phyloP scores from a whole-genome alignment of 176 grass and related monocot species.

The Saccharum officinarum region DNA sequence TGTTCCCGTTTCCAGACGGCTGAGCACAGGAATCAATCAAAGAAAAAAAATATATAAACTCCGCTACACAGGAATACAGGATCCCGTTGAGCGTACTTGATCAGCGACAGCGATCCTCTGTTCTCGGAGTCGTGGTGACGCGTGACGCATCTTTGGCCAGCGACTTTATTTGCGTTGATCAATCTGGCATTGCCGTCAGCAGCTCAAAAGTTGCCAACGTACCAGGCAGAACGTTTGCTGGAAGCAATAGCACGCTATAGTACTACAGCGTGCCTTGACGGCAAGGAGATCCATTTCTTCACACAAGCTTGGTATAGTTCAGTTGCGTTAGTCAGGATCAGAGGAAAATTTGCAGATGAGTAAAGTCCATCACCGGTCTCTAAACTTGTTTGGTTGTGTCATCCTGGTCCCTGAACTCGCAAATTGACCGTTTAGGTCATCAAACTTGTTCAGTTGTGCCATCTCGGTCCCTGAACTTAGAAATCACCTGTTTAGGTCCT shows the following conservation, averaged over 20 bases:
- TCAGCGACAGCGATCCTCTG: neutral
- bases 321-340: neutral
- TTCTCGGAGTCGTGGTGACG: neutral
- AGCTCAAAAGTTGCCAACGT: neutral
- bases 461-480: no score
- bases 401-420: no score
- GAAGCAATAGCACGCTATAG: neutral
- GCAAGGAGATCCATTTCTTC: conserved; percentile 4
- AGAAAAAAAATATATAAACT: no score
- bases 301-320: neutral
- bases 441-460: no score
- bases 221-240: neutral
- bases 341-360: neutral
- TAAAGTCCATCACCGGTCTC: no score
- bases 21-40: no score
- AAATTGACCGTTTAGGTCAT: no score
- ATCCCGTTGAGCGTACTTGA: neutral
- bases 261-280: neutral
- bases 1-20: no score
- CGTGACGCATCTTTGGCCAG: neutral
- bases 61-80: neutral
- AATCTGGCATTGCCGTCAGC: neutral
- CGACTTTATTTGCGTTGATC: neutral
- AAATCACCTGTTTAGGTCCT: no score
- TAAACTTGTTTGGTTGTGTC: no score